phyloP scores from a whole-genome alignment of 2,329 filamentous ascomycete genomes.

The Anisogramma anomala region DNA sequence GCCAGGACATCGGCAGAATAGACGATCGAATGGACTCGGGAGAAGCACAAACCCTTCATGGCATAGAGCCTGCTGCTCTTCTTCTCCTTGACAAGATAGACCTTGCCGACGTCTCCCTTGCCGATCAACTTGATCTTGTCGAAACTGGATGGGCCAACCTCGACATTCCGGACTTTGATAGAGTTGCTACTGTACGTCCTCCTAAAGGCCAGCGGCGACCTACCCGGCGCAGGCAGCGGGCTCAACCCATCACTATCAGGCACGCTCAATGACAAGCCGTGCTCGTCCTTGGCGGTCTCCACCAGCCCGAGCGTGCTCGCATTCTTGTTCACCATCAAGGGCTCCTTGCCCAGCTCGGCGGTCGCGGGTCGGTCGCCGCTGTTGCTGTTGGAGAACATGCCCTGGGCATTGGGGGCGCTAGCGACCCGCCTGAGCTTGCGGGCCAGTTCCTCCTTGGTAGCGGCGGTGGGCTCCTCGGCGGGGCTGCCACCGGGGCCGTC shows the following conservation, averaged over 20 bases:
- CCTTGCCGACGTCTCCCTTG: slow-evolving; percentile 97
- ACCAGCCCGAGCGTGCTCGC: slow-evolving; percentile 34
- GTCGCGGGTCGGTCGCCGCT: slow-evolving; percentile 64
- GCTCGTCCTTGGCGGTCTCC: slow-evolving; percentile 29
- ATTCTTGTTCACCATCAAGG: slow-evolving; percentile 49
- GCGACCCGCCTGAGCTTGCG: slow-evolving; percentile 87
- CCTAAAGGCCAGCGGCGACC: slow-evolving; percentile 66
- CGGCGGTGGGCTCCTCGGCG: slow-evolving; percentile 57
- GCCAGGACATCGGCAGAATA: neutral
- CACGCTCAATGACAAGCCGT: slow-evolving; percentile 28
- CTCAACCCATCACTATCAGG: slow-evolving; percentile 42
- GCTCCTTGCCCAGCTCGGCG: slow-evolving; percentile 76
- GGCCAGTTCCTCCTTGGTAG: slow-evolving; percentile 87
- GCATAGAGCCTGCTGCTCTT: slow-evolving; percentile 91
- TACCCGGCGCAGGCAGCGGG: slow-evolving; percentile 55
- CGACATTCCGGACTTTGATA: slow-evolving; percentile 95
- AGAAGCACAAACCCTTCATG: slow-evolving; percentile 71
- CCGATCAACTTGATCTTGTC: slow-evolving; percentile 99
- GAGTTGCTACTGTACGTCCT: slow-evolving; percentile 98
- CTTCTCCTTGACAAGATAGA: slow-evolving; percentile 95
- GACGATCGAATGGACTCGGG: neutral
- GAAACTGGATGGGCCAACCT: slow-evolving; percentile 89
- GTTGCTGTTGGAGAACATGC: slow-evolving; percentile 57
- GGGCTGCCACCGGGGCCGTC: slow-evolving; percentile 54
- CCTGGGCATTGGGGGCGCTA: slow-evolving; percentile 93